These are phyloP conservation scores for Papiliotrema fonsecae DNA, from an alignment of 1,284 basidiomycete genomes.

Conservation along the genomic window DNA sequence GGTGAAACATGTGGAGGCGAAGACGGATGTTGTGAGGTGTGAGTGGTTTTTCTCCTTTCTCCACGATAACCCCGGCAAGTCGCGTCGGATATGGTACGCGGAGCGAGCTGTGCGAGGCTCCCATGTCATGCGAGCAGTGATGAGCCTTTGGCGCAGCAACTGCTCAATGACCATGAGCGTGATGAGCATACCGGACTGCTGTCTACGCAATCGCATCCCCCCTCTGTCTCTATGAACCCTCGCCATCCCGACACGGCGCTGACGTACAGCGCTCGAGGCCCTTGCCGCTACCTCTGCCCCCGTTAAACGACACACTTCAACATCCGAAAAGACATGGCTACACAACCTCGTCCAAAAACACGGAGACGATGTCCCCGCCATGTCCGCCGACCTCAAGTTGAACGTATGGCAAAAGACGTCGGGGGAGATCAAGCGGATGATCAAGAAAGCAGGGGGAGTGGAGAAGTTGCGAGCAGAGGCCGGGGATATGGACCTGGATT, in stretches of 20 bases:
- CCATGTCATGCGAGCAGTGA: too few relatives aligned
- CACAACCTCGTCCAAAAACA: slow-evolving; percentile 64
- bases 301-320: slow-evolving; percentile 62
- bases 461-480: slow-evolving; percentile 11
- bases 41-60: slow-evolving; percentile 16
- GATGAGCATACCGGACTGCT: too few relatives aligned
- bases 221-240: too few relatives aligned
- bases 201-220: too few relatives aligned
- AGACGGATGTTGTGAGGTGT: slow-evolving; percentile 48
- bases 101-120: too few relatives aligned
- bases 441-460: slow-evolving; percentile 34
- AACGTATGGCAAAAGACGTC: slow-evolving; percentile 83
- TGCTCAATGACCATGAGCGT: too few relatives aligned
- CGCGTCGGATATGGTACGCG: too few relatives aligned
- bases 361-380: slow-evolving; percentile 65
- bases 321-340: slow-evolving; percentile 67
- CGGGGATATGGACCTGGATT: slow-evolving; percentile 4
- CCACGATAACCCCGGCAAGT: neutral
- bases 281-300: slow-evolving; percentile 37
- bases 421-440: slow-evolving; percentile 63
- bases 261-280: slow-evolving; percentile 35
- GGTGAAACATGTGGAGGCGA: slow-evolving; percentile 32
- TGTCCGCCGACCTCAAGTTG: slow-evolving; percentile 72
- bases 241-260: too few relatives aligned
- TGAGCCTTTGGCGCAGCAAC: too few relatives aligned